phyloP scores from a whole-genome alignment of 257 asterid genomes.

The Oldenlandia corymbosa region DNA sequence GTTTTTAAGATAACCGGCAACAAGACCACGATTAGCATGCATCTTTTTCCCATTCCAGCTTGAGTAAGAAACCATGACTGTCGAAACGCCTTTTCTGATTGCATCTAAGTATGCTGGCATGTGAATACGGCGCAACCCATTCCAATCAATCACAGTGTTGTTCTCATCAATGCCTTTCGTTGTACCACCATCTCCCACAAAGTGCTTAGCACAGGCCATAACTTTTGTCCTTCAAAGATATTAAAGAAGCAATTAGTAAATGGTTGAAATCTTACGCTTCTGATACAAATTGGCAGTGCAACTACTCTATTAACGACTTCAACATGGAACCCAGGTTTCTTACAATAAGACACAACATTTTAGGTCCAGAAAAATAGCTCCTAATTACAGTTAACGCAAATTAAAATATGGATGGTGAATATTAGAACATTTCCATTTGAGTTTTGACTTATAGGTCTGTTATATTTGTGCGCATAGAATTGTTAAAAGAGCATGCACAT shows the following conservation, averaged over 20 bases:
- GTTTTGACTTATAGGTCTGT: too few species aligned
- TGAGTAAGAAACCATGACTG: constrained; percentile 67
- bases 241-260: constrained; percentile 6
- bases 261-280: too few species aligned
- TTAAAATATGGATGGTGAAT: neutral
- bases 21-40: constrained; percentile 57
- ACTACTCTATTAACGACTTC: neutral
- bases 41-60: constrained; percentile 72
- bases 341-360: too few species aligned
- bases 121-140: constrained; percentile 51
- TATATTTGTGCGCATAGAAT: neutral
- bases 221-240: constrained; percentile 47
- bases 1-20: constrained; percentile 60
- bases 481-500: neutral
- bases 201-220: constrained; percentile 67
- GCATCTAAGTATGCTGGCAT: constrained; percentile 66
- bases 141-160: constrained; percentile 41
- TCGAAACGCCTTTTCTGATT: constrained; percentile 56
- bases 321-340: neutral
- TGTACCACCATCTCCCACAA: constrained; percentile 84
- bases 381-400: neutral
- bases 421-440: too few species aligned
- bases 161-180: constrained; percentile 47
- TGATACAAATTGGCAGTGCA: neutral
- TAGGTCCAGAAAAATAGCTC: neutral